Base-by-base conservation (phyloP, 805 yeast genomes). In the Maudiozyma bulderi region DNA sequence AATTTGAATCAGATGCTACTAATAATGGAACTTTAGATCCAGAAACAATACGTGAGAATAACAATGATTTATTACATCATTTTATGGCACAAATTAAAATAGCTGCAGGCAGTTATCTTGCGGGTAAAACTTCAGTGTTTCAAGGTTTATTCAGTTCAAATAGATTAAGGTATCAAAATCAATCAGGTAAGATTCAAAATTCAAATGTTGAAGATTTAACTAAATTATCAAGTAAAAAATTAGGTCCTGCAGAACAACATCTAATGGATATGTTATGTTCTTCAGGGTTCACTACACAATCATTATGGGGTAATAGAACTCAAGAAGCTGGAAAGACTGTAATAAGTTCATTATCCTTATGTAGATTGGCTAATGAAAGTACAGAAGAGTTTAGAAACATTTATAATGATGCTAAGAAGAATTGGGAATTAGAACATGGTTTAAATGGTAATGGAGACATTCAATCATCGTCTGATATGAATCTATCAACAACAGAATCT, bases 231-330 rank as follows among this genome's bases (percentile, higher is more conserved):
- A 74, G 73, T 2, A 80, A 78, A 55, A 71, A 70, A 35, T 66
- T 85, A 52, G 90, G 89, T 7, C 83, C 95, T 13, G 98, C 99
- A 0, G 99, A 93, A 65, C 91, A 86, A 66, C 98, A 91, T 66
- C 73, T 93, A 43, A 77, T 87, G 69, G 97, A 89, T 54, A 93
- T 93, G 99, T 75, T 93, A 48, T 89, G 96, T 59, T 75, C 91
- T 0, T 83, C 95, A 0, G 99, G 99, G 1, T 86, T 89, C 55
- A 66, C 71, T 3, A 67, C 75, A 10, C 72, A 72, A 20, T 87
- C 85, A 32, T 57, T 65, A 13, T 93, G 99, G 99, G 97, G 96
- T 4, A 82, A 81, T 60, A 74, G 99, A 53, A 80, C 86, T n/a
- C 74, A 84, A 56, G 97, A 90, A 62, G 91, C 95, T 1, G 80